phyloP scores from a whole-genome alignment of 2,329 filamentous ascomycete species.

The Trichoderma sp. region DNA sequence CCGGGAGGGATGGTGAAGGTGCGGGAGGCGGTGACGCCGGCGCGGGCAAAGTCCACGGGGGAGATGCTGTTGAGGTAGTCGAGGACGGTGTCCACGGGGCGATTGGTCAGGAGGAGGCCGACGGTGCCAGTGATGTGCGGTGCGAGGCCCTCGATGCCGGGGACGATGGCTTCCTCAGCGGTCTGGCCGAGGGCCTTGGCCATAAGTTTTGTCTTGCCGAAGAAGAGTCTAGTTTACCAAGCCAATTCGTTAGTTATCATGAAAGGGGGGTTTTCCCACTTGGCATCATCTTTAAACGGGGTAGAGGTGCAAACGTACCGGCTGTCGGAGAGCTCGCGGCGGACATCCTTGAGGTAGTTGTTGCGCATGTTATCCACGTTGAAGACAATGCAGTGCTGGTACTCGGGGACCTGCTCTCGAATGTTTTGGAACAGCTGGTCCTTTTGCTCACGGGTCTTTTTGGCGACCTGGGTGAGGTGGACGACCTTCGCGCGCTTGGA shows the following conservation, averaged over 20 bases:
- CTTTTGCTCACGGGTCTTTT: conserved; percentile 92
- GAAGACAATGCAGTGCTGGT: conserved; percentile 91
- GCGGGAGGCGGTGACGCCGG: conserved; percentile 72
- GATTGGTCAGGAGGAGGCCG: conserved; percentile 87
- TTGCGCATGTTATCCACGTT: conserved; percentile 97
- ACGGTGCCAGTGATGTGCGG: conserved; percentile 76
- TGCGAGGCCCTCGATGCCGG: conserved; percentile 69
- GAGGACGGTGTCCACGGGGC: conserved; percentile 63
- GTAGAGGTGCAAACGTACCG: conserved; percentile 53
- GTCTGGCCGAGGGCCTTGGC: conserved; percentile 83
- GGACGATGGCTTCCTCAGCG: conserved; percentile 74
- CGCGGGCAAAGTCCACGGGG: conserved; percentile 86
- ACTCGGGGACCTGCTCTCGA: conserved; percentile 78
- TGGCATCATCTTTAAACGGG: background rate
- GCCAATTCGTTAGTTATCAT: background rate
- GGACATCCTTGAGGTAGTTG: conserved; percentile 88
- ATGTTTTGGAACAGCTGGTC: conserved; percentile 85
- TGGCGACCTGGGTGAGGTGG: conserved; percentile 85
- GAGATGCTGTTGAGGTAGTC: conserved; percentile 70
- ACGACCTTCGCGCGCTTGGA: conserved; percentile 90
- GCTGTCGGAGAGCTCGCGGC: conserved; percentile 79
- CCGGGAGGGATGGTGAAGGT: conserved; percentile 80
- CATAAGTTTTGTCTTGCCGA: conserved; percentile 99
- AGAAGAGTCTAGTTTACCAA: conserved; percentile 70
- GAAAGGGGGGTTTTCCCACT: background rate